Base-by-base conservation (phyloP, 2,329 filamentous ascomycete species). In the Endocalyx cinctus region DNA sequence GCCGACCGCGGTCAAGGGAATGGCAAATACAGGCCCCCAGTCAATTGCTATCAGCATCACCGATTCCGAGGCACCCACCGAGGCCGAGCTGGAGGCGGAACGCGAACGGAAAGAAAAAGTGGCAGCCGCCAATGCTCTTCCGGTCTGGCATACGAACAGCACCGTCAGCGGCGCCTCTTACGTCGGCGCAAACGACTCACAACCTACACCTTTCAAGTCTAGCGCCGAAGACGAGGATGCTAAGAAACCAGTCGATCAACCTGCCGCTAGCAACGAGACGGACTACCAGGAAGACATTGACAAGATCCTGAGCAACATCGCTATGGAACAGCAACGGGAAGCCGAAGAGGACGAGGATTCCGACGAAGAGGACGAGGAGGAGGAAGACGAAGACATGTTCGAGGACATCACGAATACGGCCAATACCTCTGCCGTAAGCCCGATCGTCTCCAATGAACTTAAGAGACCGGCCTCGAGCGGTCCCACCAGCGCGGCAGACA, bases 1-100 rank as follows among this genome's bases (percentile, higher is more conserved):
- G 29, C 82, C 82, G 2, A 82, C 79, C 26, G 79, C 81, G 15
- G 83, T 87, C 35, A 80, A 76, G 58, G 83, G 83, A 5, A 63
- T 86, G 44, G 69, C 74, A 10, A 79, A 81, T 42, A 77, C 73
- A 7, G 79, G 76, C 0, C 79, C 81, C 5, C 79, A 81, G 55
- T 80, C 78, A 29, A 82, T 87, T 46, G 73, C 76, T 12, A 77
- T 87, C 38, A 80, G 74, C 37, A 82, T 87, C 39, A 82, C 80
- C 13, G 77, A 78, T 7, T 72, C 70, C 15, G 74, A 78, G 30
- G 79, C 82, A 10, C 79, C 74, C 5, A 76, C 77, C 10, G 79
- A 82, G 45, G 81, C 79, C 31, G 79, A 84, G 48, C 74, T 75
- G 53, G 74, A 74, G 22, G 77, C 76, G 20, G 81, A 84, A 49